phyloP scores from a whole-genome alignment of 257 asterid genomes.

The Nicotiana sylvestris region DNA sequence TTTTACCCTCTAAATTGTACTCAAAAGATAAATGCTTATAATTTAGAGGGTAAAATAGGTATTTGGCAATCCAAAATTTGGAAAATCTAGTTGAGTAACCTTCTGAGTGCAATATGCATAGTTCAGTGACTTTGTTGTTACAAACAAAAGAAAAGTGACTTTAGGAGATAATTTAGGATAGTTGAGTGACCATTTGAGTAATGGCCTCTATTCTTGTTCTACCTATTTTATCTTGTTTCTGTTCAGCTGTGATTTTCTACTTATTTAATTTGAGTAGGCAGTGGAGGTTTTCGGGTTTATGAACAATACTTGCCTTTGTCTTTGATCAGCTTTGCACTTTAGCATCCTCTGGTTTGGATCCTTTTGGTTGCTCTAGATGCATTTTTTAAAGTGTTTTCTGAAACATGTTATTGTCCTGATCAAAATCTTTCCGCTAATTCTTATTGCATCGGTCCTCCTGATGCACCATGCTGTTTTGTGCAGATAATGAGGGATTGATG shows the following conservation, averaged over 20 bases:
- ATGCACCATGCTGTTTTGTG: not conserved
- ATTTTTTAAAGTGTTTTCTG: not conserved
- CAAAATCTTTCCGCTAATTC: not conserved
- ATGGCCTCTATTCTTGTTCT: not conserved
- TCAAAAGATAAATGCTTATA: too few species aligned
- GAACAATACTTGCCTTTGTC: not conserved
- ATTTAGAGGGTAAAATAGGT: too few species aligned
- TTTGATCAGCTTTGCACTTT: not conserved
- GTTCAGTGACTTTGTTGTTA: too few species aligned
- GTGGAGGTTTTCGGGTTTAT: not conserved
- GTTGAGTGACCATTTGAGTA: too few species aligned
- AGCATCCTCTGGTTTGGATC: not conserved
- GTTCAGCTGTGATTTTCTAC: not conserved
- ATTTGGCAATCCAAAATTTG: too few species aligned
- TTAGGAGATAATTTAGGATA: too few species aligned
- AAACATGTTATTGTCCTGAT: not conserved
- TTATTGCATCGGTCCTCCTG: not conserved
- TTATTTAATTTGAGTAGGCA: not conserved
- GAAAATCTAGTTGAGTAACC: too few species aligned
- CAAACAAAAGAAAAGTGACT: too few species aligned
- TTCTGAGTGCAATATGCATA: too few species aligned
- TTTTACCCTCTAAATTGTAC: too few species aligned
- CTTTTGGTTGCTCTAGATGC: not conserved
- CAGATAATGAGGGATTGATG: conserved; percentile 39
- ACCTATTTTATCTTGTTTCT: not conserved